Evolutionary conservation across 805 yeast species (phyloP), one percentile per base, ranked within the genome.

Genomic region (Jamesozyma gamospora): DNA sequence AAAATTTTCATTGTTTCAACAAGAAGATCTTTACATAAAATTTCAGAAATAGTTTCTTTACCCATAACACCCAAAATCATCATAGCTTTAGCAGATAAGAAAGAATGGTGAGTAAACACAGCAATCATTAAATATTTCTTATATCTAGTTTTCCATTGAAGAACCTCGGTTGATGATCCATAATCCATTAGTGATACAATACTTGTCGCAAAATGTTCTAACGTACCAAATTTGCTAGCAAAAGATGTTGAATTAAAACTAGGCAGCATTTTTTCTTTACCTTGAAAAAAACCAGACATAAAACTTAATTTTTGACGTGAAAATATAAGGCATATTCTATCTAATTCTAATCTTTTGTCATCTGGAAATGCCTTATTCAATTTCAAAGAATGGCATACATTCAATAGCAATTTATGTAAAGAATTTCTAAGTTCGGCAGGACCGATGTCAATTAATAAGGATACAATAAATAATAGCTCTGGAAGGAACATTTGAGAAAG

Each of bases 61-160:
- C 82, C 69, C 35, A 84, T 57, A 28, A 79, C 72, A 27, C 94
- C 90, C 14, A 82, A 67, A 9, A 82, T 70, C 39, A 82, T 60
- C 42, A 79, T 60, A 1, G 85, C 82, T 42, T 87, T 65, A 4
- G 74, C 73, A 50, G 81, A 82, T 38, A 81, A 67, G 29, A 77
- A 69, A 0, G 82, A 72, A 25, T 67, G 64, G 4, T 65, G 57
- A 32, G 64, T 60, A 50, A 76, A 75, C 0, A 82, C 75, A 16
- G 81, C 70, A 42, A 74, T 77, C 41, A 78, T 62, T 3, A 79
- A 72, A 47, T 72, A 69, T 19, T 79, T 67, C 42, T 73, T 70
- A 82, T 85, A 82, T 42, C 77, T 69, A 3, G 75, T 63, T 45
- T 74, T 65, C 79, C 84, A 79, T 17, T 69, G 62, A 6, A 69